These are phyloP conservation scores for Didymosphaeria variabile DNA, from an alignment of 2,329 filamentous ascomycete genomes.

Conservation along the genomic window DNA sequence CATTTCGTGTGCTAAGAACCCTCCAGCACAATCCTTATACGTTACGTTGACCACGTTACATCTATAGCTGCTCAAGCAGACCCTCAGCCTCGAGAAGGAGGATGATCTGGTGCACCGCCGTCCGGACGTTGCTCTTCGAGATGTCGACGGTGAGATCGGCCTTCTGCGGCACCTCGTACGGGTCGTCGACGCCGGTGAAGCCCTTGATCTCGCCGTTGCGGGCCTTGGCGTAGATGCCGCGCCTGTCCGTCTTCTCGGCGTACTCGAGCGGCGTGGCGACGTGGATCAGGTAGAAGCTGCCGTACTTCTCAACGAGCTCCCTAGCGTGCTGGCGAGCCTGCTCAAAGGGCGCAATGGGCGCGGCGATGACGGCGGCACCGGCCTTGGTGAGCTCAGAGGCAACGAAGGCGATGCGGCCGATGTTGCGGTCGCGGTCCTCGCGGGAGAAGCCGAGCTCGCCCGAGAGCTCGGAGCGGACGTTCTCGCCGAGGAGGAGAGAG, in stretches of 20 bases:
- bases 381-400: conserved; percentile 92
- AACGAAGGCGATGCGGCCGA: conserved; percentile 95
- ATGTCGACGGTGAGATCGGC: conserved; percentile 85
- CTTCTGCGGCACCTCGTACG: conserved; percentile 86
- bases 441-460: conserved; percentile 94
- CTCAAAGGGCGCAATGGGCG: conserved; percentile 94
- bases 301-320: conserved; percentile 86
- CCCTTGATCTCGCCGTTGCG: conserved; percentile 92
- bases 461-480: conserved; percentile 90
- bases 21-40: background rate
- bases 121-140: conserved; percentile 87
- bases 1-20: background rate
- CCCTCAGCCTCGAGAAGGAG: conserved; percentile 90
- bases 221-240: conserved; percentile 86
- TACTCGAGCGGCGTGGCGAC: conserved; percentile 92
- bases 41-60: no score
- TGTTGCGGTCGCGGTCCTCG: conserved; percentile 93
- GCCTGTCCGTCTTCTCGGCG: conserved; percentile 93
- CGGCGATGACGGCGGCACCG: conserved; percentile 93
- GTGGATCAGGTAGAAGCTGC: conserved; percentile 94
- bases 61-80: conserved; percentile 71
- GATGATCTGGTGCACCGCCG: conserved; percentile 96
- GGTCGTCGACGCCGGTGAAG: conserved; percentile 98
- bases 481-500: conserved; percentile 93
- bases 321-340: conserved; percentile 77